Percentiles rank a stretch among this genome's conserved stretches.
Evolutionary conservation across 1,284 basidiomycete genomes (phyloP).

Genomic region (Singerocomus rubriflavus): DNA sequence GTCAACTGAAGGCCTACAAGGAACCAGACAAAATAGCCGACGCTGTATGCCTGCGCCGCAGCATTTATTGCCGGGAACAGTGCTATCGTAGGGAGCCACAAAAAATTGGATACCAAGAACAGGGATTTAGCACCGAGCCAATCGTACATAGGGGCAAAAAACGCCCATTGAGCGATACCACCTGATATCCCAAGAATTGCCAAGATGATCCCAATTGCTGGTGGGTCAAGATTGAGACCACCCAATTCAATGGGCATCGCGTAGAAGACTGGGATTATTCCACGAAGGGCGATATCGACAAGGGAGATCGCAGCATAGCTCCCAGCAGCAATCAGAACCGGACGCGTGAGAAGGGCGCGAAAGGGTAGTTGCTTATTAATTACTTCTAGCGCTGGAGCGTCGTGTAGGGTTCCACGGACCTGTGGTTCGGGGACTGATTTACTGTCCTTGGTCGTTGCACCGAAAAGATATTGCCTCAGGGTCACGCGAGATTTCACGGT

Average conservation of each 20-base stretch:
- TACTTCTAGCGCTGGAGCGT: neutral
- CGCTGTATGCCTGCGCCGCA: constrained; percentile 27
- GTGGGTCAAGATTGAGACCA: constrained; percentile 40
- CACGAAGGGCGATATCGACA: constrained; percentile 38
- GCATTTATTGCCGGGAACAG: constrained; percentile 41
- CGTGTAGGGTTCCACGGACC: neutral
- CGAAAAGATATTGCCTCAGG: constrained; percentile 21
- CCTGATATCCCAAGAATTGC: constrained; percentile 38
- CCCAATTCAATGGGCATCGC: constrained; percentile 42
- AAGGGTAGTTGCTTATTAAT: constrained; percentile 33
- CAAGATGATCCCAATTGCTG: constrained; percentile 41
- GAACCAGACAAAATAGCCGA: constrained; percentile 28
- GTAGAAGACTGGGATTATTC: constrained; percentile 44
- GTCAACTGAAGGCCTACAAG: constrained; percentile 33
- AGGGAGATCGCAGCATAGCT: constrained; percentile 42
- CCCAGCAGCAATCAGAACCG: constrained; percentile 38
- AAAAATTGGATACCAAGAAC: constrained; percentile 32
- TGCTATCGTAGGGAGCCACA: constrained; percentile 34
- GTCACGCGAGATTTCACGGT: constrained; percentile 16
- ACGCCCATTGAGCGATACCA: constrained; percentile 38
- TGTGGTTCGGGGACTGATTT: neutral
- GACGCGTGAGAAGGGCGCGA: constrained; percentile 34
- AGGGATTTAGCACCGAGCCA: constrained; percentile 39
- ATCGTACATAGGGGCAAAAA: constrained; percentile 40
- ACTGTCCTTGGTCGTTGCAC: constrained; percentile 5